Percentiles rank a stretch among this genome's conserved stretches.
These are phyloP conservation scores for Xylariales sp. DNA, from an alignment of 2,329 filamentous ascomycete species.

Conservation along the genomic window DNA sequence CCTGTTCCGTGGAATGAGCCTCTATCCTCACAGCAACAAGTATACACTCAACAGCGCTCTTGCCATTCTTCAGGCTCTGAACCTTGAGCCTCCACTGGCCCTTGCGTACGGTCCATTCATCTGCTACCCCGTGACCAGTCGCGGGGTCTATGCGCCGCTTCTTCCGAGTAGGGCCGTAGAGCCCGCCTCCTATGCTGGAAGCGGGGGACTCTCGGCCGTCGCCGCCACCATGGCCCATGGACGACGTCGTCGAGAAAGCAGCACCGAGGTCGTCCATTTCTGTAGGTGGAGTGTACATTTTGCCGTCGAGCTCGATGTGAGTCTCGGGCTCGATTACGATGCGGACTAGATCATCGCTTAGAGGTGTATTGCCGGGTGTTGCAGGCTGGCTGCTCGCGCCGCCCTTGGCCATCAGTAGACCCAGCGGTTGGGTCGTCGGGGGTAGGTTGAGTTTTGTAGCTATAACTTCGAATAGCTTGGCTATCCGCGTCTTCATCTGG, in stretches of 20 bases:
- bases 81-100: conserved; percentile 71
- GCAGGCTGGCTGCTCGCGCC: conserved; percentile 56
- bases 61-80: conserved; percentile 45
- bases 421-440: conserved; percentile 53
- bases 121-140: conserved; percentile 19
- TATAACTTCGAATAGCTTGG: conserved; percentile 74
- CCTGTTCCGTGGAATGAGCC: conserved; percentile 60
- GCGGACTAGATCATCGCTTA: conserved; percentile 66
- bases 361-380: conserved; percentile 63
- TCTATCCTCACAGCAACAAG: conserved; percentile 74
- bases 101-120: conserved; percentile 59
- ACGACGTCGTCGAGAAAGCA: conserved; percentile 27
- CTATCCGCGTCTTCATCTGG: conserved; percentile 64
- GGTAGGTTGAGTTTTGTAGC: conserved; percentile 72
- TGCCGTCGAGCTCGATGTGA: conserved; percentile 55
- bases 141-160: conserved; percentile 37
- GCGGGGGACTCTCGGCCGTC: conserved; percentile 29
- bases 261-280: conserved; percentile 22
- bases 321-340: conserved; percentile 58
- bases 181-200: conserved; percentile 21
- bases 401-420: conserved; percentile 63
- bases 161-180: conserved; percentile 39
- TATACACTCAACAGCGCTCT: conserved; percentile 61
- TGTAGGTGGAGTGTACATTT: conserved; percentile 32
- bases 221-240: conserved; percentile 24